Evolutionary conservation across 2,329 filamentous ascomycete genomes (phyloP), one percentile per base, ranked within the genome.

Genomic region (Fusarium transvaalense): DNA sequence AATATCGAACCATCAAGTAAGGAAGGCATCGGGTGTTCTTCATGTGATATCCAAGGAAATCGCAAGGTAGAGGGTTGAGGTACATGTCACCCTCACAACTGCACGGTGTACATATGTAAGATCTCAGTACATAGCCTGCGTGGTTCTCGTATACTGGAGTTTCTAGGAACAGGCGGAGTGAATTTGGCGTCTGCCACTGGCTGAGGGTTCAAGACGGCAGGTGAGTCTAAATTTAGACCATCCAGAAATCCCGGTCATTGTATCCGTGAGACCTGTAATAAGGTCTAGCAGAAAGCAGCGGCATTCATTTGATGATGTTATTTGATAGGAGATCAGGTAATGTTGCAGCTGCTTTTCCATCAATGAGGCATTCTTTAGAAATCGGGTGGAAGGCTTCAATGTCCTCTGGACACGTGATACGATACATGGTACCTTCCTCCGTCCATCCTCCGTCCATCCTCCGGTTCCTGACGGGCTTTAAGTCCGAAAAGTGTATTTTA

Each of bases 201-300:
- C 56, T 59, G 34, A 58, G 45, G 23, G 54, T 56, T 62, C 14
- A 69, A 25, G 17, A 29, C 25, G 41, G 32, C 29, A 51, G 41
- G 25, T 23, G 43, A 32, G 41, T 64, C 66, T 70, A 69, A 67
- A 69, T 69, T 69, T 69, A 54, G 66, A 53, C 39, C 54, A 48
- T n/a, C 25, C 38, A 23, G 17, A 54, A 52, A 42, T 47, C 47
- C 56, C 31, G 42, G 51, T 57, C 41, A 39, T 50, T 53, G 47
- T 37, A 66, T 68, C 34, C 41, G 21, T 31, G 14, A 57, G 52
- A 56, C 38, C 19, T 46, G 21, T 32, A 25, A 48, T 48, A 47
- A 45, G 58, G 55, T 47, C 23, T 68, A 47, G 35, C n/a, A 43
- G 25, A 41, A n/a, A 50, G 17, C 17, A 27, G 41, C n/a, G 21